Percentiles rank a stretch among this genome's conserved stretches.
phyloP scores from a whole-genome alignment of 1,284 basidiomycete species.

The Coniferiporia weirii region DNA sequence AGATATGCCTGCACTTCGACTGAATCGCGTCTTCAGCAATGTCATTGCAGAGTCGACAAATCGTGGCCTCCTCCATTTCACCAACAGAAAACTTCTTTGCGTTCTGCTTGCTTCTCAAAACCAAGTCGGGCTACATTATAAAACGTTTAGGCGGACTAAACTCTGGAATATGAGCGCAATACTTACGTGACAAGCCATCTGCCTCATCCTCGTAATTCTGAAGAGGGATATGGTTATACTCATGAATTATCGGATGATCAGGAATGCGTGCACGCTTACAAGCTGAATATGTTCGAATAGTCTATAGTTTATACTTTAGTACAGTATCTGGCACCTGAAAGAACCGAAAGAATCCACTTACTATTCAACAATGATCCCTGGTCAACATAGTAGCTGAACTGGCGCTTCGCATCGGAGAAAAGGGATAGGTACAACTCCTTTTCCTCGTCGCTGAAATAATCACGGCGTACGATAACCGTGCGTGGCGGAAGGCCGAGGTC shows the following conservation, averaged over 20 bases:
- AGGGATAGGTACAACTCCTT: slow-evolving; percentile 93
- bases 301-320: slow-evolving; percentile 41
- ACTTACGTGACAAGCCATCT: slow-evolving; percentile 82
- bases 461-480: slow-evolving; percentile 83
- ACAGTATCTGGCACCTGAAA: slow-evolving; percentile 3
- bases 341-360: slow-evolving; percentile 36
- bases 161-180: neutral
- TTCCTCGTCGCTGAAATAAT: slow-evolving; percentile 95
- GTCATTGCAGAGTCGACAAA: slow-evolving; percentile 96
- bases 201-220: slow-evolving; percentile 83
- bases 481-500: slow-evolving; percentile 97
- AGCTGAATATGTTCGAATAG: slow-evolving; percentile 92
- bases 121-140: slow-evolving; percentile 73
- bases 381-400: slow-evolving; percentile 89
- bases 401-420: slow-evolving; percentile 89
- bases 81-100: slow-evolving; percentile 50
- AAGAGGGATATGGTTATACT: neutral
- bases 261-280: slow-evolving; percentile 40
- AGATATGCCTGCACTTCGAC: slow-evolving; percentile 86
- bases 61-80: slow-evolving; percentile 64
- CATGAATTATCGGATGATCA: neutral
- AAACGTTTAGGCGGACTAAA: slow-evolving; percentile 3
- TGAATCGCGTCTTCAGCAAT: slow-evolving; percentile 96
- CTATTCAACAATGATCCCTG: slow-evolving; percentile 90
- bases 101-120: slow-evolving; percentile 83